Base-by-base conservation (phyloP, 768 basidiomycete genomes). In the Symmetrospora coprosmae region DNA sequence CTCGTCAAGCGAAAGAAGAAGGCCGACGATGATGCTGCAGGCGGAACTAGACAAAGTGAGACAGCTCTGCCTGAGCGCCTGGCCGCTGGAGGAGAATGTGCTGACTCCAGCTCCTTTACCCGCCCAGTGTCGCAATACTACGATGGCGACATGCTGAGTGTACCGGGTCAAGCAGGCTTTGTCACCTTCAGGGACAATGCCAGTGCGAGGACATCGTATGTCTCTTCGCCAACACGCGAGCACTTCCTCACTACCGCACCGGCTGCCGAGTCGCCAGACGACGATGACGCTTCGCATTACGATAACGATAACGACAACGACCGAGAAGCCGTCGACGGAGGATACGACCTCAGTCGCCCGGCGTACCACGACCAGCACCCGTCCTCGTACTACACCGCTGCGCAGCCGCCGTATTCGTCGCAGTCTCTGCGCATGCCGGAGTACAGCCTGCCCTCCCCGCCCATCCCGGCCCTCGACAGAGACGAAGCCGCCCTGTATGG, bases 261-360 rank as follows among this genome's bases (percentile, higher is more conserved):
- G 51, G 19, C 34, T 37, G n/a, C n/a, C 23, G 55, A 58, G 33
- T n/a, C n/a, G 13, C 55, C 55, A 27, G 55, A 58, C 33, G 55
- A 58, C 30, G 55, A 58, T 21, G 55, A 58, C 33, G 55, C 55
- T 13, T 58, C 55, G 21, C 55, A 58, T 35, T 58, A 58, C 23
- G 49, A 50, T 34, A 21, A 50, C 2, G 49, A 50, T 13, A 34
- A 39, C 40, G 25, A 17, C 11, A 43, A 58, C n/a, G 55, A 46
- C n/a, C n/a, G n/a, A n/a, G n/a, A n/a, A n/a, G n/a, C n/a, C n/a
- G n/a, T n/a, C n/a, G n/a, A n/a, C n/a, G n/a, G n/a, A n/a, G n/a
- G n/a, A n/a, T n/a, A n/a, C n/a, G n/a, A n/a, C n/a, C n/a, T n/a
- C n/a, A n/a, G n/a, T n/a, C n/a, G n/a, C n/a, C n/a, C n/a, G n/a